These are phyloP conservation scores for Colletotrichum abscissum DNA, from an alignment of 2,329 filamentous ascomycete species.

Conservation along the genomic window DNA sequence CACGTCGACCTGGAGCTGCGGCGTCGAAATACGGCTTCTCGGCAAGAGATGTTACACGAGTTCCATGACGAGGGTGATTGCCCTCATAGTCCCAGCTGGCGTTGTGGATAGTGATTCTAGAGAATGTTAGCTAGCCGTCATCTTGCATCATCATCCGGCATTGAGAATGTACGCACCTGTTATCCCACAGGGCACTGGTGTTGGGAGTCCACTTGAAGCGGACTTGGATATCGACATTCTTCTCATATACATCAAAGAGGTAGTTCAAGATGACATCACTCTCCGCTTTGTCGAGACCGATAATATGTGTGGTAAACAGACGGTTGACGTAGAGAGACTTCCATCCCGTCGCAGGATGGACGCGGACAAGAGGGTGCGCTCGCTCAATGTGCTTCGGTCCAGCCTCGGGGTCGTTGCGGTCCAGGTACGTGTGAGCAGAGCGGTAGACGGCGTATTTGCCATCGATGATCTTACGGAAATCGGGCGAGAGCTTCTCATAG, in stretches of 20 bases:
- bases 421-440: constrained; percentile 75
- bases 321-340: constrained; percentile 80
- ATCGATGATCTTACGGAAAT: constrained; percentile 77
- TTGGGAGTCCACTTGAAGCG: constrained; percentile 77
- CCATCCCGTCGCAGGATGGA: constrained; percentile 80
- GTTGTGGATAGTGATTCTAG: constrained; percentile 77
- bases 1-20: constrained; percentile 72
- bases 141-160: background rate
- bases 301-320: constrained; percentile 74
- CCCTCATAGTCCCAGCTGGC: constrained; percentile 80
- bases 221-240: constrained; percentile 77
- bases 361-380: constrained; percentile 74
- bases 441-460: constrained; percentile 73
- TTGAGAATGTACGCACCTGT: constrained; percentile 56
- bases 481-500: constrained; percentile 78
- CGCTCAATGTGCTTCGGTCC: constrained; percentile 77
- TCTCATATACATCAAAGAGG: constrained; percentile 75
- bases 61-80: constrained; percentile 75
- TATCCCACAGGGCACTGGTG: constrained; percentile 78
- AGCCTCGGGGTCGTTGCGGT: constrained; percentile 68
- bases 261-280: constrained; percentile 76
- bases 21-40: constrained; percentile 78
- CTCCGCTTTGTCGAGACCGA: constrained; percentile 76
- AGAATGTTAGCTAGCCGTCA: background rate
- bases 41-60: constrained; percentile 75